These are phyloP conservation scores for Penicillium ochrochloron DNA, from an alignment of 495 filamentous ascomycete genomes.

Conservation along the genomic window DNA sequence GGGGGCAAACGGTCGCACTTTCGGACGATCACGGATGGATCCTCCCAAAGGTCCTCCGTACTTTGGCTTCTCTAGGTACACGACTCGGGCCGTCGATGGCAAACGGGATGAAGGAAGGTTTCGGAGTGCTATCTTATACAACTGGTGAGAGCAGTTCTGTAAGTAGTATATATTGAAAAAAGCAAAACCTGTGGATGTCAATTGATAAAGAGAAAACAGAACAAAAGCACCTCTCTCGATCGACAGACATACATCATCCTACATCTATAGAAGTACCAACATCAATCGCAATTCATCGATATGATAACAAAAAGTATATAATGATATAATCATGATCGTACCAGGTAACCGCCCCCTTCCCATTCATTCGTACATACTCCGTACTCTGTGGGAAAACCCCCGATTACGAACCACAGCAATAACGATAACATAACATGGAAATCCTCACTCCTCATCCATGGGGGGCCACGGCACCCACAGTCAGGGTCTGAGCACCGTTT, in stretches of 20 bases:
- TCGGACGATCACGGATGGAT: slow-evolving; percentile 7
- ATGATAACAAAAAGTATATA: background rate
- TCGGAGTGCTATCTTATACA: background rate
- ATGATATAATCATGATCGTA: background rate
- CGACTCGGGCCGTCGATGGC: background rate
- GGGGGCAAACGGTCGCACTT: slow-evolving; percentile 4
- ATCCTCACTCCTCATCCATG: background rate
- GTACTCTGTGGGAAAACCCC: background rate
- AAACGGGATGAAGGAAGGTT: slow-evolving; percentile 1
- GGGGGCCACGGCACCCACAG: background rate
- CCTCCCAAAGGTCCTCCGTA: background rate
- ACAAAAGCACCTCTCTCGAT: background rate
- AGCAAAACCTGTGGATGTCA: background rate
- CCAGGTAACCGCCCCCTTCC: background rate
- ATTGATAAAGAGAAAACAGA: background rate
- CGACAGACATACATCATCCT: background rate
- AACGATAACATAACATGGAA: background rate
- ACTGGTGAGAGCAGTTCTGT: background rate
- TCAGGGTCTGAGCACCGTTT: slow-evolving; percentile 1
- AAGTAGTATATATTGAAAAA: background rate
- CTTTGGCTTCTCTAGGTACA: background rate
- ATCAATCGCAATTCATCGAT: background rate
- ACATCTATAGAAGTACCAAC: background rate
- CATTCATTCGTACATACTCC: background rate
- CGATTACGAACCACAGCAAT: background rate